Conservation (phyloP, 2,329 filamentous ascomycete species). For the Cyphellophora attinorum region DNA sequence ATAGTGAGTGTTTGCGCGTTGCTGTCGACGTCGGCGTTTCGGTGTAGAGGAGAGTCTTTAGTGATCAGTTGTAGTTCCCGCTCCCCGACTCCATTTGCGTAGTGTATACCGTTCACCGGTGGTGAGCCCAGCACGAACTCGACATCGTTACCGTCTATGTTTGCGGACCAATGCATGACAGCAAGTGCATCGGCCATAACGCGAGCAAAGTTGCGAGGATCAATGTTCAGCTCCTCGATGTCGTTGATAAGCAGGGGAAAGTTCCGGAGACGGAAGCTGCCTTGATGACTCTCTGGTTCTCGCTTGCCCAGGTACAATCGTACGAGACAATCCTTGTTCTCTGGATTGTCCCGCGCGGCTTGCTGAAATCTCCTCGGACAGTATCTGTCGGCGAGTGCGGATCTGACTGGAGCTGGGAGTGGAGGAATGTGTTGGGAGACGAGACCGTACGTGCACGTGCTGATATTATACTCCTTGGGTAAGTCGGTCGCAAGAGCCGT, state of each 20-base stretch:
- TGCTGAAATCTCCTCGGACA: conserved; percentile 20
- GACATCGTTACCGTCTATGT: conserved; percentile 43
- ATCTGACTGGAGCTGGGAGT: conserved; percentile 17
- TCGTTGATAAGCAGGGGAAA: conserved; percentile 27
- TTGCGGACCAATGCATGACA: conserved; percentile 39
- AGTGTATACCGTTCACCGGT: background rate
- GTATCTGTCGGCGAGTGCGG: conserved; percentile 22
- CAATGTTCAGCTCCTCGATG: conserved; percentile 34
- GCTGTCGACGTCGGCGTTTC: background rate
- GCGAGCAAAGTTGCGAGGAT: conserved; percentile 26
- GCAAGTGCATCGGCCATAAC: conserved; percentile 43
- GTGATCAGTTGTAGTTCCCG: background rate
- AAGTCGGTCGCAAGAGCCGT: background rate
- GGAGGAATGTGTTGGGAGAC: conserved; percentile 21
- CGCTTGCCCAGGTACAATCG: conserved; percentile 39
- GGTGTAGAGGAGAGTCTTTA: background rate
- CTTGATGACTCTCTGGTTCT: conserved; percentile 5
- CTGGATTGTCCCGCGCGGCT: conserved; percentile 10
- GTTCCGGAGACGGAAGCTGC: conserved; percentile 6
- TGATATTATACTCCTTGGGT: background rate
- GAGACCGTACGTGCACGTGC: background rate
- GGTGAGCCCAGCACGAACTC: conserved; percentile 43
- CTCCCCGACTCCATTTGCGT: conserved; percentile 6
- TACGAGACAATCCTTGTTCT: conserved; percentile 39
- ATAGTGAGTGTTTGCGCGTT: conserved; percentile 23